phyloP scores from a whole-genome alignment of 192 early-diverging fungal genomes.

The Coemansia sp. region DNA sequence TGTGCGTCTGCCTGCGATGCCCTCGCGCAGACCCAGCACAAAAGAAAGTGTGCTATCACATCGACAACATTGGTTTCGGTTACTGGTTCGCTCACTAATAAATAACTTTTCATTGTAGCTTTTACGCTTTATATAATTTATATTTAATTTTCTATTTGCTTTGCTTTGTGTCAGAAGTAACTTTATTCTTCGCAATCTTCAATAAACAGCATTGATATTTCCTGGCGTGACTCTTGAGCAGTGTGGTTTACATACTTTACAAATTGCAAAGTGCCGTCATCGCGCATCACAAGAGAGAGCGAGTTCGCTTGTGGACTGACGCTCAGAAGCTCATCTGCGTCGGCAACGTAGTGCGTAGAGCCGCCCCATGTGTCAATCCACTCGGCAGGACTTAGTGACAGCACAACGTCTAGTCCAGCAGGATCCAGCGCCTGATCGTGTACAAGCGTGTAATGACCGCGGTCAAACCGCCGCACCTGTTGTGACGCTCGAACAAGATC shows the following conservation, averaged over 20 bases:
- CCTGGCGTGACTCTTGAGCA: constrained; percentile 34
- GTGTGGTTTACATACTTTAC: constrained; percentile 58
- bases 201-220: constrained; percentile 48
- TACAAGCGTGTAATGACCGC: constrained; percentile 61
- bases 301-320: constrained; percentile 58
- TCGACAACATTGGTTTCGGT: constrained; percentile 15
- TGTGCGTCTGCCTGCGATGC: constrained; percentile 38
- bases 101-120: too few relatives aligned
- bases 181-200: constrained; percentile 7
- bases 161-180: background rate
- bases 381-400: constrained; percentile 17
- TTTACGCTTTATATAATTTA: too few relatives aligned
- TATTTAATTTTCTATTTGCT: too few relatives aligned
- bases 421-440: constrained; percentile 60
- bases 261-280: constrained; percentile 58
- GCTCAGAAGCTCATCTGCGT: constrained; percentile 52
- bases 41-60: constrained; percentile 32
- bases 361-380: constrained; percentile 61
- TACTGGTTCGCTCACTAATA: background rate
- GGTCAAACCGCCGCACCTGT: constrained; percentile 54
- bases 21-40: constrained; percentile 47
- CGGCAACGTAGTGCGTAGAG: constrained; percentile 60
- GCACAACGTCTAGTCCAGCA: constrained; percentile 55
- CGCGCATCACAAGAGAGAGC: constrained; percentile 57
- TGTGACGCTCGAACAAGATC: constrained; percentile 12